These are phyloP conservation scores for Geotrichum carabidarum DNA, from an alignment of 1,139 yeast species.

Conservation along the genomic window DNA sequence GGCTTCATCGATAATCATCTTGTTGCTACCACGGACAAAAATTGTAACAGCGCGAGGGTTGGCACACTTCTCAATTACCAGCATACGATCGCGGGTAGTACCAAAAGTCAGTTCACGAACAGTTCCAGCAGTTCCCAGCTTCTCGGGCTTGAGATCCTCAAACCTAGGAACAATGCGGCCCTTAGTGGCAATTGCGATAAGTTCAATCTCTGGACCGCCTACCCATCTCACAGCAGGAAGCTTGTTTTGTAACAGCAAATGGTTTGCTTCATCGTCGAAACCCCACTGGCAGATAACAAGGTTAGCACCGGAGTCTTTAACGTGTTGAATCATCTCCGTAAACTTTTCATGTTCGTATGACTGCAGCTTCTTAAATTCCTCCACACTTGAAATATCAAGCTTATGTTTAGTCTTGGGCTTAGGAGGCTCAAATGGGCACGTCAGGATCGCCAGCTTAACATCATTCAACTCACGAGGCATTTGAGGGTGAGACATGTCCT, in stretches of 20 bases:
- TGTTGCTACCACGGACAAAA: constrained; percentile 89
- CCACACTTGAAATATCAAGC: constrained; percentile 85
- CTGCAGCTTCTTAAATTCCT: constrained; percentile 86
- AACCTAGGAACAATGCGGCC: constrained; percentile 97
- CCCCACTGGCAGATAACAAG: constrained; percentile 99
- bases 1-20: constrained; percentile 97
- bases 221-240: constrained; percentile 98
- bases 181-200: constrained; percentile 93
- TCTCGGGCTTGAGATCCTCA: constrained; percentile 78
- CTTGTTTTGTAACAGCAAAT: constrained; percentile 76
- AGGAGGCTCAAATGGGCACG: constrained; percentile 99
- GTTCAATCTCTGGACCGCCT: constrained; percentile 94
- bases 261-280: constrained; percentile 98
- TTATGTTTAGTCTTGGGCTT: constrained; percentile 98
- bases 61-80: constrained; percentile 86
- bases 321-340: constrained; percentile 80
- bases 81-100: constrained; percentile 93
- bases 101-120: constrained; percentile 91
- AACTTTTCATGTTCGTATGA: constrained; percentile 88
- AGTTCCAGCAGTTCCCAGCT: constrained; percentile 82
- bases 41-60: constrained; percentile 90
- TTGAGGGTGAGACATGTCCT: constrained; percentile 97
- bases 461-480: constrained; percentile 81
- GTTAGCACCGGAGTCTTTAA: constrained; percentile 89
- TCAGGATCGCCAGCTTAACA: constrained; percentile 86